Percentiles rank a stretch among this genome's conserved stretches.
phyloP scores from a whole-genome alignment of 2,329 filamentous ascomycete genomes.

The Bipolaris zeicola region DNA sequence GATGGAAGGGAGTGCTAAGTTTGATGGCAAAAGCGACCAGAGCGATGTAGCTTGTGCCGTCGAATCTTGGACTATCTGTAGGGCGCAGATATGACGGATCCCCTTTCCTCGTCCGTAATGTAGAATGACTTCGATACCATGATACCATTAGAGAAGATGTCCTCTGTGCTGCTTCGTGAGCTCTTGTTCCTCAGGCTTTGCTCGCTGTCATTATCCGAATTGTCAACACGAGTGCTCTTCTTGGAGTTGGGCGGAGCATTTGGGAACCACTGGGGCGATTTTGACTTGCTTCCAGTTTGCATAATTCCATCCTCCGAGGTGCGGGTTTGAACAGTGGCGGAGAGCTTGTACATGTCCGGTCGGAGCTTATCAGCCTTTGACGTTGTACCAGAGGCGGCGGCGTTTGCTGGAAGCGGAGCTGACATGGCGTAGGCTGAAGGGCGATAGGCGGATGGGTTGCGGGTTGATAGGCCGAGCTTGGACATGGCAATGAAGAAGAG shows the following conservation, averaged over 20 bases:
- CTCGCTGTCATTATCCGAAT: slow-evolving; percentile 31
- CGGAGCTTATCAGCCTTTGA: slow-evolving; percentile 24
- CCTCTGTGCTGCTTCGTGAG: slow-evolving; percentile 25
- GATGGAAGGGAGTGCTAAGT: too few species aligned
- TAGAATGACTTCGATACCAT: slow-evolving; percentile 41
- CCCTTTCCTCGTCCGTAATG: slow-evolving; percentile 37
- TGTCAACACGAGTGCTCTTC: slow-evolving; percentile 16
- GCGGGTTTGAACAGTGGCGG: slow-evolving; percentile 24
- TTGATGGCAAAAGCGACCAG: neutral
- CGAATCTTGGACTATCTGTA: slow-evolving; percentile 3
- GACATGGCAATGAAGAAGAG: slow-evolving; percentile 36
- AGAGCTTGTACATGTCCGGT: slow-evolving; percentile 30
- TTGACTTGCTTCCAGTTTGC: neutral
- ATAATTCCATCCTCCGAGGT: slow-evolving; percentile 20
- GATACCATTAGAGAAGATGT: slow-evolving; percentile 30
- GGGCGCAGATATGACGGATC: slow-evolving; percentile 8
- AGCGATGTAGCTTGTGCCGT: neutral
- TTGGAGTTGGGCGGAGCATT: slow-evolving; percentile 16
- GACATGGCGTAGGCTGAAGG: slow-evolving; percentile 31
- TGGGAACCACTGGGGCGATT: slow-evolving; percentile 24
- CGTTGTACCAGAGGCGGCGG: slow-evolving; percentile 8
- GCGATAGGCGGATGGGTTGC: slow-evolving; percentile 22
- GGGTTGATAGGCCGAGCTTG: slow-evolving; percentile 33
- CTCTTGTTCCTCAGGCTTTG: slow-evolving; percentile 29
- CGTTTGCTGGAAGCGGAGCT: slow-evolving; percentile 18